A percentile compares a stretch with the other conserved stretches of the same genome.
Evolutionary conservation across 1,284 basidiomycete species (phyloP).

Genomic region (Fomes fomentarius): DNA sequence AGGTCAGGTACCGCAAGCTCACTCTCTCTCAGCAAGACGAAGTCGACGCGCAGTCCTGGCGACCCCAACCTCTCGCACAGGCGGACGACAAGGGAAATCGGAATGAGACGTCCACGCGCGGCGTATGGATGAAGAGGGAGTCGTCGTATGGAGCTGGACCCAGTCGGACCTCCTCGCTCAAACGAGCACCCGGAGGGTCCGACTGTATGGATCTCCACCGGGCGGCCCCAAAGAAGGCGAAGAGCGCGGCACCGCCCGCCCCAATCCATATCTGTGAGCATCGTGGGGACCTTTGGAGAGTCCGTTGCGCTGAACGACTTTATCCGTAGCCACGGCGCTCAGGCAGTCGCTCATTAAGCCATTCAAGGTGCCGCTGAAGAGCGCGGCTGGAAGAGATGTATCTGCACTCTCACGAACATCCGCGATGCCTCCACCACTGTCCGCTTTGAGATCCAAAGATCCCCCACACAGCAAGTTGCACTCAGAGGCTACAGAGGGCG

Average conservation of each 20-base stretch:
- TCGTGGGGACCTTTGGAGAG: no score
- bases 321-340: slow-evolving; percentile 48
- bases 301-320: neutral
- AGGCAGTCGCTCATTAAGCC: slow-evolving; percentile 52
- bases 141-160: neutral
- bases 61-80: slow-evolving; percentile 26
- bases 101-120: neutral
- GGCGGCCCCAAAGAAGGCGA: slow-evolving; percentile 12
- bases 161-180: slow-evolving; percentile 6
- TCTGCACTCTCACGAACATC: neutral
- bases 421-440: neutral
- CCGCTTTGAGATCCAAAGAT: no score
- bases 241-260: slow-evolving; percentile 4
- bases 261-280: slow-evolving; percentile 36
- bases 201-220: neutral
- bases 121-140: neutral
- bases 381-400: slow-evolving; percentile 5
- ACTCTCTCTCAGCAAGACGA: slow-evolving; percentile 54
- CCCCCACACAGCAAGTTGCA: no score
- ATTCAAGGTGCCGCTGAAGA: slow-evolving; percentile 14
- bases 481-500: no score
- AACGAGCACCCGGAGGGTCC: neutral
- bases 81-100: slow-evolving; percentile 33
- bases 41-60: slow-evolving; percentile 37
- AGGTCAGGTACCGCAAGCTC: slow-evolving; percentile 50